These are phyloP conservation scores for Prunus yedoensis DNA, from an alignment of 331 rosid species.

Conservation along the genomic window DNA sequence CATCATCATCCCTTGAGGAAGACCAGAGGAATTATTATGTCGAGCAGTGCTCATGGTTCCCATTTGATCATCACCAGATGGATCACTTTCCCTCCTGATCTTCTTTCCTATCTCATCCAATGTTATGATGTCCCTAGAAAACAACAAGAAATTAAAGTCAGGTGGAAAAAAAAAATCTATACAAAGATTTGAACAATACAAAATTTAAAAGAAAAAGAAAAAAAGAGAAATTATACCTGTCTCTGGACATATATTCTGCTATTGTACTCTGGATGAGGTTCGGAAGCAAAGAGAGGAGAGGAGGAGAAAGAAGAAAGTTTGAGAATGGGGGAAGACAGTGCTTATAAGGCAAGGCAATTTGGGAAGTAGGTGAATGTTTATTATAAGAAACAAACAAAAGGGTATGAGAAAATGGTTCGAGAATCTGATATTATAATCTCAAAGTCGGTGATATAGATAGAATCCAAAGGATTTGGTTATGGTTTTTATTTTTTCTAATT, in stretches of 20 bases:
- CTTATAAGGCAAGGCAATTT: conserved; percentile 39
- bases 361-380: conserved; percentile 48
- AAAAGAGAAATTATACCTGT: conserved; percentile 35
- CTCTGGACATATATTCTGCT: conserved; percentile 61
- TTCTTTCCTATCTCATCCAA: conserved; percentile 55
- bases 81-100: conserved; percentile 40
- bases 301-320: conserved; percentile 9
- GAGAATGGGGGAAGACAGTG: conserved; percentile 18
- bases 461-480: conserved; percentile 12
- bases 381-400: conserved; percentile 34
- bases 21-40: conserved; percentile 25
- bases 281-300: conserved; percentile 17
- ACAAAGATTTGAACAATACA: too few relatives aligned
- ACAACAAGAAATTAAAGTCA: background rate
- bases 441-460: conserved; percentile 8
- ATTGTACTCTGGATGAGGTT: conserved; percentile 19
- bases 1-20: conserved; percentile 43
- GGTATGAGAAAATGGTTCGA: conserved; percentile 18
- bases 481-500: background rate
- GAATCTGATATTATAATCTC: conserved; percentile 16
- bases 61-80: conserved; percentile 37
- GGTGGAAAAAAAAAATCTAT: background rate
- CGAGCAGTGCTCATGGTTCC: conserved; percentile 44
- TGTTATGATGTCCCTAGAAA: conserved; percentile 45
- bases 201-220: background rate